These are phyloP conservation scores for Piper longum DNA, from an alignment of 164 flowering plant species.

Conservation along the genomic window DNA sequence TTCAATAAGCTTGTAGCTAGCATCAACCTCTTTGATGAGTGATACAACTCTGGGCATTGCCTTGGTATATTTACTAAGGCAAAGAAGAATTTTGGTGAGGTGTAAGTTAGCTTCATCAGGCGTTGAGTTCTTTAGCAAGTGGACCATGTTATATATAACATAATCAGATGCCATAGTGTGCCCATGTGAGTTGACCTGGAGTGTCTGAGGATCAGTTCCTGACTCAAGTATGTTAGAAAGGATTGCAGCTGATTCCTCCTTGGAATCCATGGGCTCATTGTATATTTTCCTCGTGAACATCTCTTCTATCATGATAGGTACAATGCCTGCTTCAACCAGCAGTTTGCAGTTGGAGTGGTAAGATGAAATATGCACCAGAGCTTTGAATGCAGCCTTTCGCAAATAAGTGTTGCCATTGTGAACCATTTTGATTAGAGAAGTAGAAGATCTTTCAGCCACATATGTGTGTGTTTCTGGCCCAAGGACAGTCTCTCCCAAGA, in stretches of 20 bases:
- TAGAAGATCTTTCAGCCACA: constrained; percentile 51
- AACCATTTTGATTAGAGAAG: constrained; percentile 40
- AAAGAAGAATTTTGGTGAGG: constrained; percentile 42
- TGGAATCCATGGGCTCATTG: constrained; percentile 34
- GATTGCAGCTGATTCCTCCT: constrained; percentile 39
- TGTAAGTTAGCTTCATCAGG: constrained; percentile 37
- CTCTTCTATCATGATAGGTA: constrained; percentile 47
- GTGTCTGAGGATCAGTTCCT: constrained; percentile 28
- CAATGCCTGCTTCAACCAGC: constrained; percentile 44
- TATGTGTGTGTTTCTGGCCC: constrained; percentile 28
- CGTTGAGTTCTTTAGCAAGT: constrained; percentile 37
- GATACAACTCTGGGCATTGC: constrained; percentile 32
- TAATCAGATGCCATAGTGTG: constrained; percentile 59
- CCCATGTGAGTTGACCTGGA: constrained; percentile 39
- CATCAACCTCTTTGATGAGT: constrained; percentile 45
- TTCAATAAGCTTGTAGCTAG: constrained; percentile 41
- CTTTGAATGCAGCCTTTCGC: constrained; percentile 45
- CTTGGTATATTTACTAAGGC: constrained; percentile 34
- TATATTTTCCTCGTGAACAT: constrained; percentile 31
- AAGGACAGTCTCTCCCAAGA: constrained; percentile 44
- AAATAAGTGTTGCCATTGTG: constrained; percentile 25
- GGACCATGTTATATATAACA: constrained; percentile 31
- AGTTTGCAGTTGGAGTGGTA: constrained; percentile 30
- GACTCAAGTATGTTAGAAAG: constrained; percentile 60
- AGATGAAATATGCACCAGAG: constrained; percentile 41